Conservation (phyloP, 202 grass and related monocot genomes). For the Schoenoplectus tabernaemontani region DNA sequence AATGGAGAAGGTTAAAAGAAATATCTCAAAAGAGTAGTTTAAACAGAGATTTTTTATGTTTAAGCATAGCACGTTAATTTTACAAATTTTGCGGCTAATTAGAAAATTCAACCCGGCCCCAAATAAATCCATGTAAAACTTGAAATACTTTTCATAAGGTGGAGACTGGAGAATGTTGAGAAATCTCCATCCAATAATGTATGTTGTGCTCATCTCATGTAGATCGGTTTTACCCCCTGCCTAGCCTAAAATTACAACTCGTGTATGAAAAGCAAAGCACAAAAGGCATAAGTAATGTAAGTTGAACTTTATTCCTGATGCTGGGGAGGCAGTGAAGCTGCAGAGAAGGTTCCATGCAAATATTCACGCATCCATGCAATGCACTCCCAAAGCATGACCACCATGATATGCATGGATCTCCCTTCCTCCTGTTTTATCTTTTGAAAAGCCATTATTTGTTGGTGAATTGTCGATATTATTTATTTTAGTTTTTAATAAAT, state of each 20-base stretch:
- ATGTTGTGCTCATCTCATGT: not conserved
- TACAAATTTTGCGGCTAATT: not conserved
- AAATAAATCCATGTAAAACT: not conserved
- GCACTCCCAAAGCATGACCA: constrained; percentile 27
- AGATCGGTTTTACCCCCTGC: not conserved
- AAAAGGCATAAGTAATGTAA: not conserved
- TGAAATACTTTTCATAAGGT: too few relatives aligned
- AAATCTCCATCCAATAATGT: not conserved
- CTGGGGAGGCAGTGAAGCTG: constrained; percentile 22
- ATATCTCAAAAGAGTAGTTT: too few relatives aligned
- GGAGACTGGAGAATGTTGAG: too few relatives aligned
- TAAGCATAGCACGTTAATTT: not conserved
- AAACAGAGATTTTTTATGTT: too few relatives aligned
- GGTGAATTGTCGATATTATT: not conserved
- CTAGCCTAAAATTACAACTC: not conserved
- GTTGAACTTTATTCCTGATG: constrained; percentile 11
- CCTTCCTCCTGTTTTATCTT: not conserved
- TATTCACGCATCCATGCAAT: constrained; percentile 12
- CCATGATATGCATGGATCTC: not conserved
- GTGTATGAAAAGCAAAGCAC: constrained; percentile 9
- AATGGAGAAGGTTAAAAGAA: too few relatives aligned
- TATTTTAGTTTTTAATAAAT: not conserved
- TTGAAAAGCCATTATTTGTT: constrained; percentile 10
- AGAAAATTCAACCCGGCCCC: not conserved
- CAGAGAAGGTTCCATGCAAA: constrained; percentile 29